Conservation (phyloP, 129 eudicot genomes). For the Flaveria ramosissima region DNA sequence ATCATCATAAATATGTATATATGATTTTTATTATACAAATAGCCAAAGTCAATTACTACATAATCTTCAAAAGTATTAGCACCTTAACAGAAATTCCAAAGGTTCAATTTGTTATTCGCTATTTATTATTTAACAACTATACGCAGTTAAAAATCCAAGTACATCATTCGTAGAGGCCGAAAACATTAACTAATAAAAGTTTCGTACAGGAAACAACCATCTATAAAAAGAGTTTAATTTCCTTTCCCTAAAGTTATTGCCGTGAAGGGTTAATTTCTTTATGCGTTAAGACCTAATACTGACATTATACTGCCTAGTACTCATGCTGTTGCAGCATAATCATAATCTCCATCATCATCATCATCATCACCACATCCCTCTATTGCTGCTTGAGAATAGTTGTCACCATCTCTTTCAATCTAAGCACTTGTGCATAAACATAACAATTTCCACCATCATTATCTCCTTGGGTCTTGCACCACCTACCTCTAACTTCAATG, state of each 20-base stretch:
- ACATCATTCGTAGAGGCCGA: too few species aligned
- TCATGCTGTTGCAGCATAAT: constrained; percentile 47
- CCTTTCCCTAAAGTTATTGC: not conserved
- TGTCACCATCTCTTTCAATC: constrained; percentile 26
- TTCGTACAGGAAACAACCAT: not conserved
- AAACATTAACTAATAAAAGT: too few species aligned
- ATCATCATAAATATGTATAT: too few species aligned
- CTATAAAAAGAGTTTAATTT: not conserved
- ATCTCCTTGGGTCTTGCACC: constrained; percentile 25
- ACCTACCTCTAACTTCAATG: too few species aligned
- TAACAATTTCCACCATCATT: constrained; percentile 31
- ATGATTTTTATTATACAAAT: too few species aligned
- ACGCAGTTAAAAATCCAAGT: too few species aligned
- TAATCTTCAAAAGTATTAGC: too few species aligned
- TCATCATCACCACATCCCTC: constrained; percentile 39
- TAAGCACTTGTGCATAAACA: constrained; percentile 23
- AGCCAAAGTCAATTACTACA: too few species aligned
- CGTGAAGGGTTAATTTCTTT: not conserved
- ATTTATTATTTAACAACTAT: too few species aligned
- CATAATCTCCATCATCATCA: constrained; percentile 40
- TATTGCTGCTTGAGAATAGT: constrained; percentile 18
- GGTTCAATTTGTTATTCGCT: too few species aligned
- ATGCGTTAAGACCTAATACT: not conserved
- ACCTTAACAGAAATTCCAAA: too few species aligned
- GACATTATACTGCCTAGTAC: not conserved